Evolutionary conservation across 805 yeast species (phyloP), one percentile per base, ranked within the genome.

Genomic region (Candida oleophila): DNA sequence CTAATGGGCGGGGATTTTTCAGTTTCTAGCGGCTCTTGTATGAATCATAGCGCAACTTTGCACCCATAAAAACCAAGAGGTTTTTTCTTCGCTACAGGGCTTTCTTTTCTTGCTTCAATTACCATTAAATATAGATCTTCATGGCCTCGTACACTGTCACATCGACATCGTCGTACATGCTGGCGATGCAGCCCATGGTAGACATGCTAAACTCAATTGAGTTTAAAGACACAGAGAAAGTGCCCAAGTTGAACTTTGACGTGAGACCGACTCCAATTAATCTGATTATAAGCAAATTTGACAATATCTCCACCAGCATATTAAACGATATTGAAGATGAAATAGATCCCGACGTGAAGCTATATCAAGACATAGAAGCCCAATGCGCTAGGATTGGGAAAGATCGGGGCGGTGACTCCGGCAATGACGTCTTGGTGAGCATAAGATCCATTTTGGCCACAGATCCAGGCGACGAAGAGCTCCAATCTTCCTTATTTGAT

Each of bases 401-500:
- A 2, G 55, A 62, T 7, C 60, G 72, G 47, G 62, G 57, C 5
- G 70, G 68, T 35, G 60, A 69, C 20, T 62, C 69, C 20, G 56
- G 46, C 41, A 44, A 52, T 39, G 53, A 56, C 44, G 49, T 69
- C 4, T 47, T 65, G 14, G 58, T 56, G 4, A 51, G 62, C 12
- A 63, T 74, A 2, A 49, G 67, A 39, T 42, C 55, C 55, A 65
- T 68, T 0, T 42, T 80, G 2, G 54, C 59, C 2, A 55, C 71
- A 0, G 68, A 69, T 16, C 53, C 66, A 5, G 66, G 74, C 8
- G 85, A 82, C 37, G 86, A 80, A 32, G 82, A 78, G 34, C 57
- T 87, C 11, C 96, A 91, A 57, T 81, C 87, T 4, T 68, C 80
- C 4, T 66, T 94, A 37, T 82, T 89, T 49, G 97, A 90, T 61